Conservation (phyloP, 2,329 filamentous ascomycete genomes). For the Apiospora saccharicola region DNA sequence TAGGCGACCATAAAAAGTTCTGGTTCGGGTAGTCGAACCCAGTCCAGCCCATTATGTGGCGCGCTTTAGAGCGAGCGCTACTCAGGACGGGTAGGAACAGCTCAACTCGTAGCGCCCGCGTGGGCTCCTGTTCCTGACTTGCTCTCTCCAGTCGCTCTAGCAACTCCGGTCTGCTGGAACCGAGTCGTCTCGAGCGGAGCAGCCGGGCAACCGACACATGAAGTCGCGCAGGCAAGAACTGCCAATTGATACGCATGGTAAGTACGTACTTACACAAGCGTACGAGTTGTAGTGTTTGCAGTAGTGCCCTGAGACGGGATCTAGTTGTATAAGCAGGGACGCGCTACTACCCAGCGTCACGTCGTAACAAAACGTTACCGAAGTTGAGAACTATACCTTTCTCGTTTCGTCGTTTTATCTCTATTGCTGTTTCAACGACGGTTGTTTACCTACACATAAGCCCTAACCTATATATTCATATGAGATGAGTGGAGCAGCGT, state of each 20-base stretch:
- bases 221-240: too few species aligned
- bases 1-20: background rate
- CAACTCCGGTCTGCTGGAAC: background rate
- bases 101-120: background rate
- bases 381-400: background rate
- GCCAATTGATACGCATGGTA: background rate
- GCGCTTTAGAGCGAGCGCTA: background rate
- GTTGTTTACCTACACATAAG: background rate
- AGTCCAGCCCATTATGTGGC: background rate
- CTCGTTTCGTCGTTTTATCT: slow-evolving; percentile 1
- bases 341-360: background rate
- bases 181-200: background rate
- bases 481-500: background rate
- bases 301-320: background rate
- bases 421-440: background rate
- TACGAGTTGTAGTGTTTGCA: too few species aligned
- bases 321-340: background rate
- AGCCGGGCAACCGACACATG: background rate
- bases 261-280: background rate
- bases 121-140: background rate
- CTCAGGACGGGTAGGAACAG: background rate
- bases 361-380: background rate
- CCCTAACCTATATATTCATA: background rate
- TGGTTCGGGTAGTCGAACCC: background rate
- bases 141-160: background rate